Evolutionary conservation across 495 filamentous ascomycete species (phyloP).

Genomic region (Podospora appendiculata): DNA sequence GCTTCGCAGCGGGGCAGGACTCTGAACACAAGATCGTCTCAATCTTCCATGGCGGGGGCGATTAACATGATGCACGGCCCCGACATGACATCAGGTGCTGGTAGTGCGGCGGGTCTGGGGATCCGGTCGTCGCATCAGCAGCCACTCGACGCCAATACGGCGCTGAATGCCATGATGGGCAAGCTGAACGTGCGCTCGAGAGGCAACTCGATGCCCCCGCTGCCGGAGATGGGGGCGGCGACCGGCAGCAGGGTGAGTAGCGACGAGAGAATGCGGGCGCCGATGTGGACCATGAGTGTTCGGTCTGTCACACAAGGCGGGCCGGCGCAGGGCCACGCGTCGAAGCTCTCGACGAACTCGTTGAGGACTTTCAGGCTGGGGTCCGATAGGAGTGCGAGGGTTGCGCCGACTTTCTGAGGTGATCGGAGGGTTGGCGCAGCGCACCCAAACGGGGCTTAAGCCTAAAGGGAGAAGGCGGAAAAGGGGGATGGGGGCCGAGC

Average conservation of each 20-base stretch:
- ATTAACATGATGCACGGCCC: neutral
- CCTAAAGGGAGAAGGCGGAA: too few species aligned
- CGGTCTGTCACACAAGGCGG: conserved; percentile 6
- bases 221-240: conserved; percentile 7
- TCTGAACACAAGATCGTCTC: neutral
- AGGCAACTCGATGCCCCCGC: conserved; percentile 12
- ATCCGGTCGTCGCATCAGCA: conserved; percentile 11
- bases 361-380: conserved; percentile 14
- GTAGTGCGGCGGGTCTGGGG: neutral
- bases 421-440: neutral
- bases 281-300: conserved; percentile 9
- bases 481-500: too few species aligned
- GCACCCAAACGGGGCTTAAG: neutral
- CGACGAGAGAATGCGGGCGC: neutral
- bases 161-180: conserved; percentile 21
- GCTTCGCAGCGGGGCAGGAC: conserved; percentile 4
- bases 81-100: neutral
- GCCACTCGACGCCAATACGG: conserved; percentile 8
- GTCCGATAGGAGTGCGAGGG: neutral
- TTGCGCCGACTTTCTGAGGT: conserved; percentile 10
- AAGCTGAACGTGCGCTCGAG: conserved; percentile 18
- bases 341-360: conserved; percentile 16
- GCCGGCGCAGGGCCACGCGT: neutral
- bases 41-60: neutral
- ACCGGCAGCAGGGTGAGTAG: neutral